These are phyloP conservation scores for Phytopythium vexans DNA, from an alignment of 352 stramenopile genomes.

Conservation along the genomic window DNA sequence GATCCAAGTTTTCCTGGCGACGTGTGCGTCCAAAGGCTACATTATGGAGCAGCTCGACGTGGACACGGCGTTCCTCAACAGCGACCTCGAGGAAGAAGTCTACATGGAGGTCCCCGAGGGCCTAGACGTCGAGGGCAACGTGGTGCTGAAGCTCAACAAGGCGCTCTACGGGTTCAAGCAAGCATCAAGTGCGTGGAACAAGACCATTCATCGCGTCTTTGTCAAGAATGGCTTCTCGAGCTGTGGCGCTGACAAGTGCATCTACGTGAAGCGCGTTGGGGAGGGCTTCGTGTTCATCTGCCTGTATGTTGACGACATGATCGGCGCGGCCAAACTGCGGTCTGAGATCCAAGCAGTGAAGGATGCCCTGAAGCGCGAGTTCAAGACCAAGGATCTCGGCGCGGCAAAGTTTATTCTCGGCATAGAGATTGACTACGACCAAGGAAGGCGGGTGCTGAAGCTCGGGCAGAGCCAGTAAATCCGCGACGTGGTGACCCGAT, in stretches of 20 bases:
- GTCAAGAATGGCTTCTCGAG: slow-evolving; percentile 10
- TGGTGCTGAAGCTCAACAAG: slow-evolving; percentile 12
- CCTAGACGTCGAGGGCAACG: too few relatives aligned
- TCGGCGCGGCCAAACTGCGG: slow-evolving; percentile 10
- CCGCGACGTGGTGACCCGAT: neutral
- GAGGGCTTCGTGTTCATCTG: slow-evolving; percentile 7
- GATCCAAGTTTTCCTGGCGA: slow-evolving; percentile 19
- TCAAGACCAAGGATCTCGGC: slow-evolving; percentile 14
- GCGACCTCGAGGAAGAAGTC: too few relatives aligned
- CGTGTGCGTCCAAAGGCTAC: slow-evolving; percentile 9
- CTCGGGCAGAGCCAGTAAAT: slow-evolving; percentile 10
- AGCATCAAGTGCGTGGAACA: slow-evolving; percentile 16
- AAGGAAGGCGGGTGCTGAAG: neutral
- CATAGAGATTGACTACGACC: slow-evolving; percentile 14
- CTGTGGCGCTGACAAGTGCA: slow-evolving; percentile 11
- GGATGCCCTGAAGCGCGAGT: neutral
- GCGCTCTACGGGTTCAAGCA: slow-evolving; percentile 18
- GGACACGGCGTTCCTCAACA: too few relatives aligned
- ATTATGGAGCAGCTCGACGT: slow-evolving; percentile 29
- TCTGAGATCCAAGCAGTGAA: slow-evolving; percentile 10
- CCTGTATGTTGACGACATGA: slow-evolving; percentile 15
- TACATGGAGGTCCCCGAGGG: slow-evolving; percentile 11
- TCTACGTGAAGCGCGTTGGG: slow-evolving; percentile 12
- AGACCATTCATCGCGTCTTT: slow-evolving; percentile 16
- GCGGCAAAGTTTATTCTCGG: slow-evolving; percentile 8